Evolutionary conservation across 441 rosid species (phyloP).

Genomic region (Syzygium syzygioides): DNA sequence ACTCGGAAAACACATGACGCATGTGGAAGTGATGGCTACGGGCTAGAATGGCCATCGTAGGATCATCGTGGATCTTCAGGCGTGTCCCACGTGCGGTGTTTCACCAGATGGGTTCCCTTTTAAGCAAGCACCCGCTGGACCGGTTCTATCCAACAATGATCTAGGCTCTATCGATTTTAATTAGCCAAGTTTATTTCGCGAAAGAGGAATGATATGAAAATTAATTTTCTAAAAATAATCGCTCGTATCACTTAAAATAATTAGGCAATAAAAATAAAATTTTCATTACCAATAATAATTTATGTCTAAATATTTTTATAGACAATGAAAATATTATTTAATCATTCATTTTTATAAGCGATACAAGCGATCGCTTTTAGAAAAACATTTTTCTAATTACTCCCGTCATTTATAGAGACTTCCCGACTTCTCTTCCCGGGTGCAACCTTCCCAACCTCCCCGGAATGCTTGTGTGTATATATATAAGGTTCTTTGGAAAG

Average conservation of each 20-base stretch:
- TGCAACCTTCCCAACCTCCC: not conserved
- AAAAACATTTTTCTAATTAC: not conserved
- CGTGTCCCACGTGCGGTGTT: not conserved
- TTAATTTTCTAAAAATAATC: not conserved
- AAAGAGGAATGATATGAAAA: not conserved
- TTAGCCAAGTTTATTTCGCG: accelerated
- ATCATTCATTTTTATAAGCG: not conserved
- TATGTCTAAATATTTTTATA: no score
- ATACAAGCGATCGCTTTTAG: accelerated
- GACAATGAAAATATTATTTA: not conserved
- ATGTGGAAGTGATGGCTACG: not conserved
- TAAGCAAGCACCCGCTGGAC: not conserved
- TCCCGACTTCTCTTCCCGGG: accelerated
- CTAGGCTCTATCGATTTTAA: no score
- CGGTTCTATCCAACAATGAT: not conserved
- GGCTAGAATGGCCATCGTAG: not conserved
- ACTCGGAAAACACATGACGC: not conserved
- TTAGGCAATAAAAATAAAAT: not conserved
- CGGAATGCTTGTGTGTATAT: not conserved
- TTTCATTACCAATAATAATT: accelerated
- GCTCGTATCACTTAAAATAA: not conserved
- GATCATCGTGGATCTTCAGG: not conserved
- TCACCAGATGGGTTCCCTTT: not conserved
- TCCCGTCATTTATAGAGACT: not conserved
- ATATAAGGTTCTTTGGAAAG: no score